These are phyloP conservation scores for Talaromyces thailandensis DNA, from an alignment of 495 filamentous ascomycete genomes.

Conservation along the genomic window DNA sequence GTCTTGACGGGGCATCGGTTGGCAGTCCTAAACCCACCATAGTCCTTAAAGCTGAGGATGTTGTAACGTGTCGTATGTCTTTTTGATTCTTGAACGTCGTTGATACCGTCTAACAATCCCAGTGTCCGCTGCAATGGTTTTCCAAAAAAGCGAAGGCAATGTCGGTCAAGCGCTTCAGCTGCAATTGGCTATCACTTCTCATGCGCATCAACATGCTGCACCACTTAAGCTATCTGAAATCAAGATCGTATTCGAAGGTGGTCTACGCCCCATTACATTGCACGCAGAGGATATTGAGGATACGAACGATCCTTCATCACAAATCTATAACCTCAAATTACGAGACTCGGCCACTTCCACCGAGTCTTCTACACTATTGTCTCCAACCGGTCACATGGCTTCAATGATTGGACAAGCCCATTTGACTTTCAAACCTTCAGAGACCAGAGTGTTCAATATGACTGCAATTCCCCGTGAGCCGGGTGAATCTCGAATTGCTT, in stretches of 20 bases:
- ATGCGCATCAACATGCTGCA: conserved; percentile 49
- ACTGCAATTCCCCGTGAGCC: conserved; percentile 69
- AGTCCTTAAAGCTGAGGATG: conserved; percentile 55
- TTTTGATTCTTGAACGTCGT: neutral
- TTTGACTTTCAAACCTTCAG: conserved; percentile 58
- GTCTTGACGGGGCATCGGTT: conserved; percentile 46
- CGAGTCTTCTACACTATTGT: conserved; percentile 24
- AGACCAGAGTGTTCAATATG: conserved; percentile 63
- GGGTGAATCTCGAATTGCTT: conserved; percentile 60
- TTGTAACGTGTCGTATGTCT: conserved; percentile 57
- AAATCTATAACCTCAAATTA: conserved; percentile 22
- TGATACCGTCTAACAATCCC: neutral
- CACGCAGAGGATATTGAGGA: conserved; percentile 25
- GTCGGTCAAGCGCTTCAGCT: conserved; percentile 67
- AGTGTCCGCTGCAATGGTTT: conserved; percentile 66
- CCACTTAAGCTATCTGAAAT: conserved; percentile 59
- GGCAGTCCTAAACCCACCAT: conserved; percentile 52
- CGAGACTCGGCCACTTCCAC: conserved; percentile 22
- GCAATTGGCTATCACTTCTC: conserved; percentile 68
- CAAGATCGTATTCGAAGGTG: conserved; percentile 59
- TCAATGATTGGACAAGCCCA: conserved; percentile 49
- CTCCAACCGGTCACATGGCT: conserved; percentile 29
- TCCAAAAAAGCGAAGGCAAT: conserved; percentile 65
- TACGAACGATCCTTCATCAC: conserved; percentile 14
- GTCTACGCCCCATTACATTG: conserved; percentile 49